Evolutionary conservation across 495 filamentous ascomycete species (phyloP).

Genomic region (Thozetella sp.): DNA sequence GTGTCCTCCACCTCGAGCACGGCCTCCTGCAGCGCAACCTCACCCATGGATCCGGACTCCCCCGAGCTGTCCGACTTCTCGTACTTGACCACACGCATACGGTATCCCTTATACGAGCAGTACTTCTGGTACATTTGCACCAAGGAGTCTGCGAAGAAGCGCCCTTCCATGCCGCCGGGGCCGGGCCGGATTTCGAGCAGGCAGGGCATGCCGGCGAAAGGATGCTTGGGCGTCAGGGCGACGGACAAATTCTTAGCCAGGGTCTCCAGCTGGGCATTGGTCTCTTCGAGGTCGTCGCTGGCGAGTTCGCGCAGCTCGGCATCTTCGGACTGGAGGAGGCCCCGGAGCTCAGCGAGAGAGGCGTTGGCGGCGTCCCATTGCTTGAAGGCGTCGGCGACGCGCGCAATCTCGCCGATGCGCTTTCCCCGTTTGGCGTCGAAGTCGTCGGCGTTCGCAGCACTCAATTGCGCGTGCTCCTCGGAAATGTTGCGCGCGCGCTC

Average conservation of each 20-base stretch:
- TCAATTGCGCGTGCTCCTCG: slow-evolving; percentile 61
- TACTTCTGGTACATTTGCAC: slow-evolving; percentile 87
- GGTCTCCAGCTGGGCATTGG: slow-evolving; percentile 55
- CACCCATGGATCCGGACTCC: slow-evolving; percentile 53
- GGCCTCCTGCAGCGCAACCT: slow-evolving; percentile 75
- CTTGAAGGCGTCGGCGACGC: slow-evolving; percentile 67
- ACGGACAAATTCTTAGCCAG: slow-evolving; percentile 68
- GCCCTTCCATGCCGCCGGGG: slow-evolving; percentile 90
- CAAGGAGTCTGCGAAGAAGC: slow-evolving; percentile 83
- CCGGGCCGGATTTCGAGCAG: slow-evolving; percentile 91
- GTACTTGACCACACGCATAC: slow-evolving; percentile 49
- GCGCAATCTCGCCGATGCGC: slow-evolving; percentile 73
- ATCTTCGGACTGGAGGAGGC: slow-evolving; percentile 51
- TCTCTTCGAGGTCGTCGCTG: slow-evolving; percentile 70
- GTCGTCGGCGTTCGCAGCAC: slow-evolving; percentile 53
- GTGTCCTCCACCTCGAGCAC: slow-evolving; percentile 79
- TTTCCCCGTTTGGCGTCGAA: slow-evolving; percentile 78
- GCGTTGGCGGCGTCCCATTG: slow-evolving; percentile 66
- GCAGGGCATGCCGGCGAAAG: slow-evolving; percentile 91
- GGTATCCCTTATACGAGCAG: slow-evolving; percentile 60
- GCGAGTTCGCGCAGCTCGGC: slow-evolving; percentile 65
- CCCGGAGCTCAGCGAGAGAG: slow-evolving; percentile 53
- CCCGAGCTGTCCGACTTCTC: slow-evolving; percentile 59
- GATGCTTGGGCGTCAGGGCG: slow-evolving; percentile 82
- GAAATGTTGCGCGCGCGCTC: slow-evolving; percentile 38